Evolutionary conservation across 495 filamentous ascomycete species (phyloP), one percentile per base, ranked within the genome.

Genomic region (Hypoxylon perforatum): DNA sequence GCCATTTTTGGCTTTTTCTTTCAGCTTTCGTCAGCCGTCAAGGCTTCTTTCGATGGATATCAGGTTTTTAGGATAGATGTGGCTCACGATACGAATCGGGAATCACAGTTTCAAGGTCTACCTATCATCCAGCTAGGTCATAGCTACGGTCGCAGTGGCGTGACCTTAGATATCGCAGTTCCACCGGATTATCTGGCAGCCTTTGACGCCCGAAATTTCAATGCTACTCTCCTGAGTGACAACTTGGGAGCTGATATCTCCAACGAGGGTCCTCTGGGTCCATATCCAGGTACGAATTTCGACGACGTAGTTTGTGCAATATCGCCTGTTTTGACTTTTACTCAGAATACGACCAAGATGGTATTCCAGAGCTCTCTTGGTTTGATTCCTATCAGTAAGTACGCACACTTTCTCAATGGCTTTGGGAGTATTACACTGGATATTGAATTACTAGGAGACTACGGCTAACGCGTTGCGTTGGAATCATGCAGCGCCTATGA

Each of bases 321-420:
- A 21, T 38, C 36, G 17, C 18, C 11, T 17, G 19, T 11, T 25
- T 51, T 70, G 9, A 71, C 52, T 28, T 35, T 30, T 7, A 10
- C 4, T 2, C 9, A 75, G 55, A n/a, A 39, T 60, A 63, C n/a
- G 69, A 65, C 33, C 22, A 61, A 3, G 12, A 48, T 25, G 50
- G 65, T 19, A 67, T 70, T 15, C 64, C 65, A 9, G 67, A 74
- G 21, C 17, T 77, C 8, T 73, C 81, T 5, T 88, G 84, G 84
- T 88, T 88, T 75, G 77, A 85, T 63, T 70, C 79, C 36, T 89
- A 88, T 65, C 86, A 89, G n/a, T n/a, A n/a, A n/a, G n/a, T n/a
- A n/a, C n/a, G n/a, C n/a, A n/a, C n/a, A n/a, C n/a, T n/a, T n/a
- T n/a, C n/a, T n/a, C n/a, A n/a, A n/a, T n/a, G n/a, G n/a, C n/a